Evolutionary conservation across 129 eudicot genomes (phyloP), one percentile per base, ranked within the genome.

Genomic region (Tagetes erecta): DNA sequence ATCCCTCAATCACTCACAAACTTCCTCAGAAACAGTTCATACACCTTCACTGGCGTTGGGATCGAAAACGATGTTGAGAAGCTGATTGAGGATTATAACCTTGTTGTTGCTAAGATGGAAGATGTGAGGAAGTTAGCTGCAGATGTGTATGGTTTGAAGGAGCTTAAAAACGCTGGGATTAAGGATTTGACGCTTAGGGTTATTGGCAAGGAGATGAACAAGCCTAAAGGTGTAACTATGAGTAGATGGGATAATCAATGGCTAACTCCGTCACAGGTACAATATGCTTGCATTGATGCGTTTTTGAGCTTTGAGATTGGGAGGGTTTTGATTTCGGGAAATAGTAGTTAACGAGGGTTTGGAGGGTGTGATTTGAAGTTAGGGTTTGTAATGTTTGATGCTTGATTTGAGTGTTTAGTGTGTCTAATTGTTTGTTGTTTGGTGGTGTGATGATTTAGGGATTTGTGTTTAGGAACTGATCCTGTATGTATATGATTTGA

Each of bases 201-300:
- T 45, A 62, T 88, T 68, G 91, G 79, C 31, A 77, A 20, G 60
- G 89, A 82, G 62, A 8, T 88, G 2, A 73, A 3, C 30, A 91
- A 91, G 81, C 91, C 89, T 9, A 81, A 36, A 68, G 10, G 3
- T 1, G 67, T 88, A 11, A 82, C 89, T 3, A 67, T 75, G 87
- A 86, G 97, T 34, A 31, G 81, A 31, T 91, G 97, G 92, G 97
- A 87, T 72, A 47, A 62, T 3, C 13, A 30, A 31, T 82, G 81
- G 80, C 75, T 91, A 38, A 47, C 36, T 42, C 69, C 40, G 13
- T 57, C 42, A 0, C 97, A 91, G 81, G 83, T 91, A 5, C 67
- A 68, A 75, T 91, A 91, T 73, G 97, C 95, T 40, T 84, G 88
- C 46, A 66, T 91, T 60, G 97, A 91, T 80, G 95, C 95, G 5